phyloP scores from a whole-genome alignment of 768 basidiomycete genomes.

The Gloeostereum incarnatum region DNA sequence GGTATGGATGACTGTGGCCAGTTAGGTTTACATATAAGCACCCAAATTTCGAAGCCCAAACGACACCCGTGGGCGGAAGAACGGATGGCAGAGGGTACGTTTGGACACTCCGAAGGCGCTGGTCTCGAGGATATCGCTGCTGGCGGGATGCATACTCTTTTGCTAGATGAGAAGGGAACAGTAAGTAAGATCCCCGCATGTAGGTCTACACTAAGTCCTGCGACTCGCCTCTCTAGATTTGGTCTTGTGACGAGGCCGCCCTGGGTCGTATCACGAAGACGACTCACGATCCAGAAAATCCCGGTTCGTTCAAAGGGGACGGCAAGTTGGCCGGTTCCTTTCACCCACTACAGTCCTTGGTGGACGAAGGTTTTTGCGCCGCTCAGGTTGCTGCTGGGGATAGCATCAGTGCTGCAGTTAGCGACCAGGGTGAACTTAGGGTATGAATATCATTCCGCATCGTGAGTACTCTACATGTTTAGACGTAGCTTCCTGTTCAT shows the following conservation, averaged over 20 bases:
- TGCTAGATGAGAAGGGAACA: conserved; percentile 83
- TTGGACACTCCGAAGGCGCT: conserved; percentile 61
- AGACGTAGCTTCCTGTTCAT: conserved; percentile 2
- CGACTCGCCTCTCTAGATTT: conserved; percentile 39
- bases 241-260: conserved; percentile 83
- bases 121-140: conserved; percentile 78
- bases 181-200: too few species aligned
- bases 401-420: conserved; percentile 80
- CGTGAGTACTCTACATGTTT: conserved; percentile 40
- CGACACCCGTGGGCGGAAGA: conserved; percentile 71
- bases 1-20: conserved; percentile 95
- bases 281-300: conserved; percentile 51
- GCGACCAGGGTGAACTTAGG: conserved; percentile 67
- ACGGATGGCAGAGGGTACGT: conserved; percentile 59
- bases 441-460: conserved; percentile 88
- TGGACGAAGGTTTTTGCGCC: conserved; percentile 76
- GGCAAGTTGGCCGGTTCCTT: conserved; percentile 48
- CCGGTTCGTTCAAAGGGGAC: conserved; percentile 45
- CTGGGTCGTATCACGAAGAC: too few species aligned
- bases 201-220: too few species aligned
- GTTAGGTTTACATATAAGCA: conserved; percentile 73
- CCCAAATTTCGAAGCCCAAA: conserved; percentile 68
- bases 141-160: conserved; percentile 85
- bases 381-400: conserved; percentile 81
- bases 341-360: conserved; percentile 57